Evolutionary conservation across 2,329 filamentous ascomycete species (phyloP).

Genomic region (Aureobasidium leucospermi): DNA sequence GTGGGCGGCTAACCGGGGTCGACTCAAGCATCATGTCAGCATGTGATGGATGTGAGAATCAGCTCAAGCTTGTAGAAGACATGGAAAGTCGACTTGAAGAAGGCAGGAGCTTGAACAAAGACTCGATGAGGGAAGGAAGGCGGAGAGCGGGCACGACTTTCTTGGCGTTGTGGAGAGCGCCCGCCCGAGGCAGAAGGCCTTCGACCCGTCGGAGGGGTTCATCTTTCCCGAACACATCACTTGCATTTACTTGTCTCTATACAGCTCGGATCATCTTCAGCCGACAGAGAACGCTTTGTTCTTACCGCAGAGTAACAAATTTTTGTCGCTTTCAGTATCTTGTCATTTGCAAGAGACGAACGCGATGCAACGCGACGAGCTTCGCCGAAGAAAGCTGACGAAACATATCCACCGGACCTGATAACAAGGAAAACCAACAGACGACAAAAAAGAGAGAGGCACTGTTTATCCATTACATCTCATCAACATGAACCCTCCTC

Average conservation of each 20-base stretch:
- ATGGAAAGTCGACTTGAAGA: too few species aligned
- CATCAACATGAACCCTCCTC: not conserved
- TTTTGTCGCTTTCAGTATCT: too few species aligned
- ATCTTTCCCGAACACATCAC: not conserved
- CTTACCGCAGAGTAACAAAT: too few species aligned
- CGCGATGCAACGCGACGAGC: not conserved
- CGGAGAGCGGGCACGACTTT: not conserved
- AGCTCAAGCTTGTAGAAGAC: too few species aligned
- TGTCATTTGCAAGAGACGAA: too few species aligned
- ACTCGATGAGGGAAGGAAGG: not conserved
- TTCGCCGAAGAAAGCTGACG: not conserved
- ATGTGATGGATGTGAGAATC: too few species aligned
- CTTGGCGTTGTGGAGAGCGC: constrained; percentile 6
- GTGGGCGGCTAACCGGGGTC: too few species aligned
- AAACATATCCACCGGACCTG: not conserved
- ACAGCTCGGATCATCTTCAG: too few species aligned
- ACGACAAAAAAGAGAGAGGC: not conserved
- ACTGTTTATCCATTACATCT: not conserved
- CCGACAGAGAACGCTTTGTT: too few species aligned
- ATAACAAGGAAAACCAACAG: not conserved
- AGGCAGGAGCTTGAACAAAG: too few species aligned
- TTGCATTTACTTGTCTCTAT: too few species aligned
- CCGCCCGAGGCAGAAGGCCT: not conserved
- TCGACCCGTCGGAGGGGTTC: not conserved
- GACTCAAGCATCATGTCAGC: too few species aligned